phyloP scores from a whole-genome alignment of 352 stramenopile species.

The Globisporangium carolinianum region DNA sequence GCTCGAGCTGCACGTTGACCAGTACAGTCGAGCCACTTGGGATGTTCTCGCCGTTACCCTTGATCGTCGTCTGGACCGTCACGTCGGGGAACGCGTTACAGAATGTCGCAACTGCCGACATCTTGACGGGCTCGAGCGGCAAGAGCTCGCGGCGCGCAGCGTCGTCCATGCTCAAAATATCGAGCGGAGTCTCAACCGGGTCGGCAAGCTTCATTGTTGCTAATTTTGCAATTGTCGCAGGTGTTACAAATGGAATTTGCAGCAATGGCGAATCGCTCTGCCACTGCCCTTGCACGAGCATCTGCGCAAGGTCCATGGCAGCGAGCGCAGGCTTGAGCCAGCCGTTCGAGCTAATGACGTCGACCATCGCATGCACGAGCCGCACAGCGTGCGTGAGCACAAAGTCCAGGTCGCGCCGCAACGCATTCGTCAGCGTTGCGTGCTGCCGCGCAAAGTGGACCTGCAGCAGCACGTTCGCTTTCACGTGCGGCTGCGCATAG shows the following conservation, averaged over 20 bases:
- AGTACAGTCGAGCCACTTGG: constrained; percentile 86
- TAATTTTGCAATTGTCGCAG: constrained; percentile 73
- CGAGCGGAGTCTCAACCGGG: constrained; percentile 70
- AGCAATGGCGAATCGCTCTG: constrained; percentile 95
- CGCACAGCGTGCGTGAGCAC: constrained; percentile 90
- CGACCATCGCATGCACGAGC: constrained; percentile 97
- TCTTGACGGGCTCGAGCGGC: constrained; percentile 82
- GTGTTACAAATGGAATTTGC: constrained; percentile 96
- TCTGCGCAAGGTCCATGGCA: constrained; percentile 99
- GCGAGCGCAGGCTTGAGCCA: constrained; percentile 98
- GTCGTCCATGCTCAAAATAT: constrained; percentile 92
- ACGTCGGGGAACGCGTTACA: constrained; percentile 99
- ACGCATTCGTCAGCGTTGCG: constrained; percentile 84
- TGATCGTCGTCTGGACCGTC: constrained; percentile 91
- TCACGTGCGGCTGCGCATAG: constrained; percentile 93
- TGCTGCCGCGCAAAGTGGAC: constrained; percentile 95
- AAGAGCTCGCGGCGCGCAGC: constrained; percentile 88
- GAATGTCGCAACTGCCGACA: constrained; percentile 98
- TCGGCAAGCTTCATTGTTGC: constrained; percentile 53
- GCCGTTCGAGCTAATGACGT: constrained; percentile 98
- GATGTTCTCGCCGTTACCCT: constrained; percentile 88
- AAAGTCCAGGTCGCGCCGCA: constrained; percentile 89
- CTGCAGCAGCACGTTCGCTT: constrained; percentile 96
- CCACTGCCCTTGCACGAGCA: constrained; percentile 98
- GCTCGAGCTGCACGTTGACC: constrained; percentile 85